Conservation (phyloP, 805 yeast species). For the Clavispora carvajalis region DNA sequence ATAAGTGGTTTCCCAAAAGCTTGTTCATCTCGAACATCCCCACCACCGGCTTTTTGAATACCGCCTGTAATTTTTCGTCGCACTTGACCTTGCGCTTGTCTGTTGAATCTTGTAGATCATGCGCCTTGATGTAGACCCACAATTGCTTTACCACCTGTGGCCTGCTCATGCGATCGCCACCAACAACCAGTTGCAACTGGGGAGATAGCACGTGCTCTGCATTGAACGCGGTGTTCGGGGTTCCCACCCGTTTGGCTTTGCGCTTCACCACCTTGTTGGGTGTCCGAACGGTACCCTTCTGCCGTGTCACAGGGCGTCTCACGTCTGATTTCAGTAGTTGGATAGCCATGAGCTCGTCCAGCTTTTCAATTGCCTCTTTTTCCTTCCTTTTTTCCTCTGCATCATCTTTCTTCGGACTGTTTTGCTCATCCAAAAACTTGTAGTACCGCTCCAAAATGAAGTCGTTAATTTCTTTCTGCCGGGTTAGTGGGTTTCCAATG, state of each 20-base stretch:
- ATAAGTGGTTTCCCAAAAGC: slow-evolving; percentile 47
- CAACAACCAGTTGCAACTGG: slow-evolving; percentile 46
- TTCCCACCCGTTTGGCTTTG: slow-evolving; percentile 2
- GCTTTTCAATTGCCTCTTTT: slow-evolving; percentile 35
- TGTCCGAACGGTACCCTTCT: slow-evolving; percentile 7
- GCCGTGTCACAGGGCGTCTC: slow-evolving; percentile 16
- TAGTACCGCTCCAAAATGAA: slow-evolving; percentile 56
- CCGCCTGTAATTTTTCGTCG: slow-evolving; percentile 48
- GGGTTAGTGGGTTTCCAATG: slow-evolving; percentile 13
- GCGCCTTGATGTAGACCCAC: slow-evolving; percentile 65
- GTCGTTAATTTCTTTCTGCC: slow-evolving; percentile 52
- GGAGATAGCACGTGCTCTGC: slow-evolving; percentile 46
- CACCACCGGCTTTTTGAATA: slow-evolving; percentile 56
- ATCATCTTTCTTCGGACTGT: slow-evolving; percentile 4
- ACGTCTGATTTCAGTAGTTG: slow-evolving; percentile 35
- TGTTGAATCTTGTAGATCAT: slow-evolving; percentile 59
- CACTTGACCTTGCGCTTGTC: slow-evolving; percentile 63
- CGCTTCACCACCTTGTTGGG: slow-evolving; percentile 12
- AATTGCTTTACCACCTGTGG: slow-evolving; percentile 65
- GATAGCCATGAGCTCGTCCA: slow-evolving; percentile 50
- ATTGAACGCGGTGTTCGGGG: slow-evolving; percentile 35
- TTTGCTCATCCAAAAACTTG: slow-evolving; percentile 34
- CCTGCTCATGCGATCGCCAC: slow-evolving; percentile 43
- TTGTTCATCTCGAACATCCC: slow-evolving; percentile 58
- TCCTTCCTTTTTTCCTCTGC: slow-evolving; percentile 14